Conservation (phyloP, 1,139 yeast genomes). For the Debaryomyces nepalensis region DNA sequence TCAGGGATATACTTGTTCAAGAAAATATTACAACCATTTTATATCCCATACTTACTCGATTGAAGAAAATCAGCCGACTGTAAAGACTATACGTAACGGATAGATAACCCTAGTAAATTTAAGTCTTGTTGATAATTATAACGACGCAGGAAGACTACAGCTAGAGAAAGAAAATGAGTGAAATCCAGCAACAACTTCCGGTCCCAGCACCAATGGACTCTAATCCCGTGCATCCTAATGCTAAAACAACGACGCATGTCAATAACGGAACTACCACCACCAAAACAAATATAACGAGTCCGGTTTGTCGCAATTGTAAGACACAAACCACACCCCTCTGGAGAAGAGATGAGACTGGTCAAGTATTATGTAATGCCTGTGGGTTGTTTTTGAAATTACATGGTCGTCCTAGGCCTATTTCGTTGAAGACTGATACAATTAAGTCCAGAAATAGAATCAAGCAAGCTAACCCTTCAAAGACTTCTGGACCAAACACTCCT, state of each 20-base stretch:
- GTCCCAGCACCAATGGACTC: constrained; percentile 16
- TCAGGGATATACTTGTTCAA: constrained; percentile 2
- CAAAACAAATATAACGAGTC: constrained; percentile 58
- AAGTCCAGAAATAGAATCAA: constrained; percentile 85
- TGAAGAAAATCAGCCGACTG: neutral
- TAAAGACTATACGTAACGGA: neutral
- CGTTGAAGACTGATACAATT: constrained; percentile 88
- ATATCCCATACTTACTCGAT: neutral
- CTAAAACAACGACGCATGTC: constrained; percentile 50
- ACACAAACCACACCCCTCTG: constrained; percentile 94
- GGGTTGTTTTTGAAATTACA: constrained; percentile 89
- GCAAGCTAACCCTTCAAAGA: constrained; percentile 41
- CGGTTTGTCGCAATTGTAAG: constrained; percentile 87
- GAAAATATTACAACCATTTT: neutral
- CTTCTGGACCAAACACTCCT: constrained; percentile 49
- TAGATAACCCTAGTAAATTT: neutral
- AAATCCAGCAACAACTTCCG: constrained; percentile 24
- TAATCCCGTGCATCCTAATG: constrained; percentile 51
- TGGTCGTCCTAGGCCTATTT: constrained; percentile 90
- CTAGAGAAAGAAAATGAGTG: constrained; percentile 17
- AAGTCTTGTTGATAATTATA: constrained; percentile 2
- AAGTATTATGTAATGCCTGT: constrained; percentile 93
- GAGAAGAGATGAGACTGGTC: constrained; percentile 94
- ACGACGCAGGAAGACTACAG: neutral
- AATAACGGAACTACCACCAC: constrained; percentile 51